Evolutionary conservation across 108 stramenopile genomes (phyloP).

Genomic region (Nannochloropsis oceanica): DNA sequence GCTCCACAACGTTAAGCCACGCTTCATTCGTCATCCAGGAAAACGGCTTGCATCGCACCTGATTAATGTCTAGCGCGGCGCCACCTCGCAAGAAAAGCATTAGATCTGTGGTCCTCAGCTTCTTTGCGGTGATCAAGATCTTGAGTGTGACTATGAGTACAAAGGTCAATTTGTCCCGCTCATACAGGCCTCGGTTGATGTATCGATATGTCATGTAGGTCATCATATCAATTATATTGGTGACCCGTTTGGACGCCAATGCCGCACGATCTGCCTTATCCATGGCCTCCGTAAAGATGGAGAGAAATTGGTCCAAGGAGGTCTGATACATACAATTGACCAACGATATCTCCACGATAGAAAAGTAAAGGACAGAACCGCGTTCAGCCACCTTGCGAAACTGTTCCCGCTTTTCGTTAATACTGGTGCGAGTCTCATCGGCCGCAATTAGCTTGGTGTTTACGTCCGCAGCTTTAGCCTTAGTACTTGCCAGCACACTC

Average conservation of each 20-base stretch:
- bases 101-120: slow-evolving; percentile 51
- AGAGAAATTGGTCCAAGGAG: slow-evolving; percentile 63
- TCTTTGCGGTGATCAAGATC: slow-evolving; percentile 59
- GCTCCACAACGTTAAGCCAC: slow-evolving; percentile 68
- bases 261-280: slow-evolving; percentile 63
- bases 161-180: slow-evolving; percentile 73
- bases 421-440: slow-evolving; percentile 61
- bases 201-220: slow-evolving; percentile 77
- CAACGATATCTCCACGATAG: slow-evolving; percentile 67
- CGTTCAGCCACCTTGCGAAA: slow-evolving; percentile 72
- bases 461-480: slow-evolving; percentile 76
- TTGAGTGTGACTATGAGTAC: slow-evolving; percentile 66
- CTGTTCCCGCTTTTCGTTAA: slow-evolving; percentile 77
- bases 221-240: slow-evolving; percentile 78
- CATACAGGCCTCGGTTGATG: slow-evolving; percentile 76
- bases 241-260: slow-evolving; percentile 61
- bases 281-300: slow-evolving; percentile 68
- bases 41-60: slow-evolving; percentile 58
- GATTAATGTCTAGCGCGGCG: slow-evolving; percentile 64
- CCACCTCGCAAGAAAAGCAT: slow-evolving; percentile 66
- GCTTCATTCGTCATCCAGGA: slow-evolving; percentile 64
- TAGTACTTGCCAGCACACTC: slow-evolving; percentile 66
- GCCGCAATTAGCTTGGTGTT: slow-evolving; percentile 64
- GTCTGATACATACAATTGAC: slow-evolving; percentile 86
- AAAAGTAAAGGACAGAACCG: slow-evolving; percentile 72